A percentile compares a stretch with the other conserved stretches of the same genome.
Conservation (phyloP, 2,329 filamentous ascomycete genomes). For the Trichoderma harzianum region DNA sequence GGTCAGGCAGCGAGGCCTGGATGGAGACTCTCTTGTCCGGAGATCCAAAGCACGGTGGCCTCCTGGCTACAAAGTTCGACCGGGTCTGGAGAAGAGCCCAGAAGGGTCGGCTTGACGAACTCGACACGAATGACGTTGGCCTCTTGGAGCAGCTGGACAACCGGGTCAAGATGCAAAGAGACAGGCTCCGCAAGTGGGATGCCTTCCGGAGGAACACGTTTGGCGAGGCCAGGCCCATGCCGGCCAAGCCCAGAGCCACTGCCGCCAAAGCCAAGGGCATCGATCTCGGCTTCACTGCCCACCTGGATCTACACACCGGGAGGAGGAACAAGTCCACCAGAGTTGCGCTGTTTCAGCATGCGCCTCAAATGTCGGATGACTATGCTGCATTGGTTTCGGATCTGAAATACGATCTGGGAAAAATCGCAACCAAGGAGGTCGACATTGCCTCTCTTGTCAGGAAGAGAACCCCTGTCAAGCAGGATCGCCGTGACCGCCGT, state of each 20-base stretch:
- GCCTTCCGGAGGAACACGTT: slow-evolving; percentile 56
- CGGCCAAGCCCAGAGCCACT: slow-evolving; percentile 24
- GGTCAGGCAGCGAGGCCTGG: slow-evolving; percentile 75
- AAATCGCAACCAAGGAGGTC: slow-evolving; percentile 24
- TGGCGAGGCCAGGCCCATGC: slow-evolving; percentile 28
- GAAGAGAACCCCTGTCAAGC: slow-evolving; percentile 4
- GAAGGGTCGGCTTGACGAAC: slow-evolving; percentile 52
- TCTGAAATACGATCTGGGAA: slow-evolving; percentile 41
- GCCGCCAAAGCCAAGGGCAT: slow-evolving; percentile 39
- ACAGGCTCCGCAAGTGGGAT: slow-evolving; percentile 70
- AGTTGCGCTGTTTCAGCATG: slow-evolving; percentile 28
- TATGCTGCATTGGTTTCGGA: slow-evolving; percentile 43
- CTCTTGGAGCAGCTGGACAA: slow-evolving; percentile 69
- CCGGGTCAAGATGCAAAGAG: slow-evolving; percentile 63
- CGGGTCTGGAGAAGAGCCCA: slow-evolving; percentile 68
- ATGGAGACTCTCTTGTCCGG: slow-evolving; percentile 67
- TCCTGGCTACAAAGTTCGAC: slow-evolving; percentile 67
- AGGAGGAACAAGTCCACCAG: slow-evolving; percentile 22
- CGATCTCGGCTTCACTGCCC: slow-evolving; percentile 52
- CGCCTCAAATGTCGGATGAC: slow-evolving; percentile 34
- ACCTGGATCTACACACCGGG: slow-evolving; percentile 48
- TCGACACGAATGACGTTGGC: slow-evolving; percentile 50
- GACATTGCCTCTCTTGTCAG: slow-evolving; percentile 1
- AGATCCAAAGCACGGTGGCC: slow-evolving; percentile 55
- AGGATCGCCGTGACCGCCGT: slow-evolving; percentile 17